Evolutionary conservation across 2,329 filamentous ascomycete species (phyloP), one percentile per base, ranked within the genome.

Genomic region (Fonsecaea nubica): DNA sequence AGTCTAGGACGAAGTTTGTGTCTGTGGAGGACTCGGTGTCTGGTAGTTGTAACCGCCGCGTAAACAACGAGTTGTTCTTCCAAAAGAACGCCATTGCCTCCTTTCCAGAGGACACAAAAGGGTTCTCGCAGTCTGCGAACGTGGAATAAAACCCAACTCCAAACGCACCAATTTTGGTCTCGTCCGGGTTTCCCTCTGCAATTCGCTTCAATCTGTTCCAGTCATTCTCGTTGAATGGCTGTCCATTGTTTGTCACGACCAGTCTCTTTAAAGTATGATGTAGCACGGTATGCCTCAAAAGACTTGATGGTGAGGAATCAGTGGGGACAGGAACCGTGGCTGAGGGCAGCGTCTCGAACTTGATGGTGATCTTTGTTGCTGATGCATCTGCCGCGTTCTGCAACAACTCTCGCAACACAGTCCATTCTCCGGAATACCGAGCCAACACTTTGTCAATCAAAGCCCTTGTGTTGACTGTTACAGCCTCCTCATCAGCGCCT

Each of bases 41-140:
- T 1, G 90, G 88, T 7, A 97, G 80, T 71, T 89, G 88, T 25
- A 95, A 85, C 72, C 92, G 92, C 73, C 93, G 90, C 30, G 96
- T 99, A 77, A 97, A 98, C 1, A 99, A 85, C 4, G 92, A 92
- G 77, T 98, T 98, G n/a, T 91, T 93, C 78, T 97, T 98, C 96
- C 95, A 99, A 81, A 97, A 99, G 76, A 99, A 99, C 0, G 94
- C 94, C 92, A 99, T 97, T 42, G 93, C 93, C 79, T 96, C 90
- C 69, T 86, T 87, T 0, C 95, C 95, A 0, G 94, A 98, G 72
- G 92, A 95, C 71, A 99, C 91, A 75, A 99, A 98, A 0, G 95
- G 95, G 73, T 97, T 93, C 79, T 99, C 96, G 77, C 94, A 99
- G 77, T 99, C 95, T 68, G 95, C 92, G 77, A 99, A 99, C 45